Percentiles rank a stretch among this genome's conserved stretches.
Conservation (phyloP, 495 filamentous ascomycete species). For the Xylaria longipes region DNA sequence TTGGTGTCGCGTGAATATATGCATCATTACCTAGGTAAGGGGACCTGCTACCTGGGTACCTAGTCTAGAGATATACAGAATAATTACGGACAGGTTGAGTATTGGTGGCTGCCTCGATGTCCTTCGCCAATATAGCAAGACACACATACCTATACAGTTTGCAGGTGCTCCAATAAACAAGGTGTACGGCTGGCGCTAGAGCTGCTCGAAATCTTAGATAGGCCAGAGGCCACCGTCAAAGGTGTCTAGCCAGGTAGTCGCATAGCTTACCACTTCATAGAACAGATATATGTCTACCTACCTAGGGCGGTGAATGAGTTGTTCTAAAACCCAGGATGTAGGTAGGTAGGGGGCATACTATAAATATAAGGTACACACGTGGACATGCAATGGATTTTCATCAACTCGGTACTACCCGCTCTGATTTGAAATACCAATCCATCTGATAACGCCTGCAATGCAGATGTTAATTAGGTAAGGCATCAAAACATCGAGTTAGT, state of each 20-base stretch:
- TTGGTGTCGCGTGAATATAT: neutral
- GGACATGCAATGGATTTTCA: no score
- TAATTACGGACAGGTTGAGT: neutral
- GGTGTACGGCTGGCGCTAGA: neutral
- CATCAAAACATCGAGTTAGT: no score
- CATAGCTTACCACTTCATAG: no score
- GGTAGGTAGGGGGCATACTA: no score
- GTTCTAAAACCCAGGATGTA: no score
- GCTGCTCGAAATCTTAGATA: neutral
- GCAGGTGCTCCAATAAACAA: neutral
- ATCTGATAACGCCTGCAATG: no score
- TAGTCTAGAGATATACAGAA: neutral
- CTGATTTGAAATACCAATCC: no score
- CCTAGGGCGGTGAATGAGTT: no score
- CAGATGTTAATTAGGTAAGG: constrained; percentile 9
- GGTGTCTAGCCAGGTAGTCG: neutral
- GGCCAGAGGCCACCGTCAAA: neutral
- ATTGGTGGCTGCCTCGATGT: neutral
- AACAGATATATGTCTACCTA: no score
- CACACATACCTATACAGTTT: neutral
- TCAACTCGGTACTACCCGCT: no score
- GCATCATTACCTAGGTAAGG: neutral
- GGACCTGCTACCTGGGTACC: neutral
- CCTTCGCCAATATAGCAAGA: neutral
- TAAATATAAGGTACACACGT: no score